phyloP scores from a whole-genome alignment of 192 early-diverging fungal genomes.

The Coemansia sp. region DNA sequence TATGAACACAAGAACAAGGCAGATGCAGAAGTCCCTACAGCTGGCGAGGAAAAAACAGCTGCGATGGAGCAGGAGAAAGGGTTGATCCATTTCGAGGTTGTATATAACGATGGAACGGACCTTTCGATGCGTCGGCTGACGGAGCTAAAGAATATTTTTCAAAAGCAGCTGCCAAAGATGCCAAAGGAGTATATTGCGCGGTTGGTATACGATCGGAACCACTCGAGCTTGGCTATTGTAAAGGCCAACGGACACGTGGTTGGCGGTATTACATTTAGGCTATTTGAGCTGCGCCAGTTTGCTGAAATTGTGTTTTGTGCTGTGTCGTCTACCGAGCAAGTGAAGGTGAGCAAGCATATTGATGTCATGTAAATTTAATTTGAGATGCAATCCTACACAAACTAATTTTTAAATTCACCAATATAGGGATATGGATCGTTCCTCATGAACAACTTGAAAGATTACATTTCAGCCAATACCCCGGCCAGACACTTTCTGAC shows the following conservation, averaged over 20 bases:
- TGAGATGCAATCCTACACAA: not conserved
- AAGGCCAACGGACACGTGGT: slow-evolving; percentile 66
- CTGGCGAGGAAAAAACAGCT: slow-evolving; percentile 57
- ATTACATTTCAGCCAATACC: slow-evolving; percentile 76
- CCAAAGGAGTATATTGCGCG: slow-evolving; percentile 97
- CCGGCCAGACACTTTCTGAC: slow-evolving; percentile 87
- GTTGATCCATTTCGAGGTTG: slow-evolving; percentile 68
- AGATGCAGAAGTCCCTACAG: slow-evolving; percentile 13
- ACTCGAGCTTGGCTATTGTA: slow-evolving; percentile 78
- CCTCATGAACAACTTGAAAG: slow-evolving; percentile 95
- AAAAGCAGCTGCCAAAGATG: slow-evolving; percentile 98
- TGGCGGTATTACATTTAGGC: slow-evolving; percentile 94
- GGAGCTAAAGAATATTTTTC: slow-evolving; percentile 93
- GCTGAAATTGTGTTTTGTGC: slow-evolving; percentile 99
- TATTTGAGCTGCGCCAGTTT: slow-evolving; percentile 85
- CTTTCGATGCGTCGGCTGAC: slow-evolving; percentile 88
- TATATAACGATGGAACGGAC: slow-evolving; percentile 76
- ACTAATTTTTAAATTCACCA: not conserved
- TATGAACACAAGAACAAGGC: slow-evolving; percentile 16
- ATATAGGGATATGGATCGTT: slow-evolving; percentile 90
- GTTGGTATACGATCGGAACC: slow-evolving; percentile 93
- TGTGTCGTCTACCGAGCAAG: slow-evolving; percentile 86
- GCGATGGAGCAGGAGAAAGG: slow-evolving; percentile 66
- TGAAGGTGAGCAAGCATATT: slow-evolving; percentile 61
- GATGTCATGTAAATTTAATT: not conserved